A percentile compares a stretch with the other conserved stretches of the same genome.
These are phyloP conservation scores for Adansonia gregorii DNA, from an alignment of 441 rosid species.

Conservation along the genomic window DNA sequence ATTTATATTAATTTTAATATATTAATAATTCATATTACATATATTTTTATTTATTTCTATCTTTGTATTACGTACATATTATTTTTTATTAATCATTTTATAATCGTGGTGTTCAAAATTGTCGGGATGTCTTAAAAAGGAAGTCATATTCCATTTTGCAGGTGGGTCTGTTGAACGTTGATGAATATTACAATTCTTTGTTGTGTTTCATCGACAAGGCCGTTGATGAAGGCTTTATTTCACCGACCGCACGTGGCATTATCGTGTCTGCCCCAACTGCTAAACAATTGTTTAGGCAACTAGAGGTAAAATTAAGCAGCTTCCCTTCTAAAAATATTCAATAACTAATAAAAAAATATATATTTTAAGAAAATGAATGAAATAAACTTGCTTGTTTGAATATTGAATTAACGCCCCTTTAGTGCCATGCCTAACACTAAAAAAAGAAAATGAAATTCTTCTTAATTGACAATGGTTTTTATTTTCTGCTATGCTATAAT, in stretches of 20 bases:
- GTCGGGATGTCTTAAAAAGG: neutral
- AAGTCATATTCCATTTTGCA: conserved; percentile 33
- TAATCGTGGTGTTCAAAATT: neutral
- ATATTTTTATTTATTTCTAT: no score
- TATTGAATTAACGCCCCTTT: neutral
- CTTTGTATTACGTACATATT: no score
- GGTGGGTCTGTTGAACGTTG: conserved; percentile 97
- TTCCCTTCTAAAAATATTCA: neutral
- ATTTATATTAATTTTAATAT: no score
- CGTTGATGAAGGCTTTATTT: conserved; percentile 92
- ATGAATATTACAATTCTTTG: conserved; percentile 86
- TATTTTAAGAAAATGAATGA: neutral
- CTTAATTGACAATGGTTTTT: neutral
- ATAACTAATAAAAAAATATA: neutral
- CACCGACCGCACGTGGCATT: conserved; percentile 80
- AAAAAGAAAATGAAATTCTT: neutral
- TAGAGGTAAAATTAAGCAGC: conserved; percentile 47
- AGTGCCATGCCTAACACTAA: neutral
- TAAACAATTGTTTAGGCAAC: conserved; percentile 60
- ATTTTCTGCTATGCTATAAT: neutral
- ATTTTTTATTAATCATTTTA: no score
- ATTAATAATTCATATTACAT: no score
- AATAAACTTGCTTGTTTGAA: neutral
- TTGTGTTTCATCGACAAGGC: conserved; percentile 85
- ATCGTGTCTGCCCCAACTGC: conserved; percentile 88